These are phyloP conservation scores for Sisymbrium irio DNA, from an alignment of 345 rosid species.

Conservation along the genomic window DNA sequence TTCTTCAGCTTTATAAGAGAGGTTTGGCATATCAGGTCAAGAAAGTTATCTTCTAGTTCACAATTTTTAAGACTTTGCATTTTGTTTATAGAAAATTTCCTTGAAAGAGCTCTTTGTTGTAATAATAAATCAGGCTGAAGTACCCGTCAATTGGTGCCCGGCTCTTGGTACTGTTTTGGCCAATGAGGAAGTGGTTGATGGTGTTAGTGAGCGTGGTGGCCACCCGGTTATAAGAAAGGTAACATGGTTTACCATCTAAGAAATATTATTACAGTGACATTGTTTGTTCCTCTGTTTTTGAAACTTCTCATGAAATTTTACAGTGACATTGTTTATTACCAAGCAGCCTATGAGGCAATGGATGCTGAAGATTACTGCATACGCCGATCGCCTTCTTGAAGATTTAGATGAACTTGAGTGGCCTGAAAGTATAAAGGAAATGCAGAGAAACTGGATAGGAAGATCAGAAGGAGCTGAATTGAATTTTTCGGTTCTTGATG, in stretches of 20 bases:
- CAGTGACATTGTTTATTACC: conserved; percentile 95
- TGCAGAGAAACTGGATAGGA: conserved; percentile 97
- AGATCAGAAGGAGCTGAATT: conserved; percentile 88
- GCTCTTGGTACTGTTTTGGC: conserved; percentile 99
- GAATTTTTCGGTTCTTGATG: conserved; percentile 58
- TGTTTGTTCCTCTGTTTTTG: conserved; percentile 63
- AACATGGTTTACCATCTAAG: conserved; percentile 9
- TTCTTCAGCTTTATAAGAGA: conserved; percentile 89
- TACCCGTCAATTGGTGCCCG: conserved; percentile 98
- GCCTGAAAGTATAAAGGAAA: conserved; percentile 93
- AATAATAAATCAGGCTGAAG: conserved; percentile 75
- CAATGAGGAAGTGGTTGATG: conserved; percentile 97
- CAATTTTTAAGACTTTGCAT: conserved; percentile 5
- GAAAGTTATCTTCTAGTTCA: conserved; percentile 20
- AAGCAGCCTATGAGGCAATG: conserved; percentile 99
- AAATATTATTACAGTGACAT: conserved; percentile 60
- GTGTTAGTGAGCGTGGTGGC: conserved; percentile 96
- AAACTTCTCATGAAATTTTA: conserved; percentile 66
- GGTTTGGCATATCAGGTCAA: conserved; percentile 96
- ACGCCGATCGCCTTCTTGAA: conserved; percentile 88
- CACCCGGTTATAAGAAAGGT: conserved; percentile 98
- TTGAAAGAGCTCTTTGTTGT: conserved; percentile 28
- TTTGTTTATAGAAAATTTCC: conserved; percentile 16
- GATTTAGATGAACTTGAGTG: conserved; percentile 91
- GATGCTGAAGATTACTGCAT: conserved; percentile 95